These are phyloP conservation scores for Hemileccinum rubropunctum DNA, from an alignment of 768 basidiomycete species.

Conservation along the genomic window DNA sequence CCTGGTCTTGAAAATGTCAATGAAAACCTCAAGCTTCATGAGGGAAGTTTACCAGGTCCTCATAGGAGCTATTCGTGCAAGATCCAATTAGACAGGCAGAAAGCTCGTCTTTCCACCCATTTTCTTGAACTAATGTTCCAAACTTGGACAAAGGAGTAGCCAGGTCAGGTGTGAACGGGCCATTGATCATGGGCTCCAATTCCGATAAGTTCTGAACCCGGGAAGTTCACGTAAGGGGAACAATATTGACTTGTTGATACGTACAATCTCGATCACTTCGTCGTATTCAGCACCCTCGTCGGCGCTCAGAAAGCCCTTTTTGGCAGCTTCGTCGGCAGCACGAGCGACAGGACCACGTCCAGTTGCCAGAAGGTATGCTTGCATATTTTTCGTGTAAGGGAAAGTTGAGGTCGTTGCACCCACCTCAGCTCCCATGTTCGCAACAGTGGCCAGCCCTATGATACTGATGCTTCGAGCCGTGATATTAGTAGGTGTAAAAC, in stretches of 20 bases:
- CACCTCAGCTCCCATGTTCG: slow-evolving; percentile 99
- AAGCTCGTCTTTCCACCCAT: slow-evolving; percentile 92
- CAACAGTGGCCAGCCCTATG: slow-evolving; percentile 86
- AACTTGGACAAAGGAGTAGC: slow-evolving; percentile 93
- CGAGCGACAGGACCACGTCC: slow-evolving; percentile 81
- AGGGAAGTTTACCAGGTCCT: slow-evolving; percentile 69
- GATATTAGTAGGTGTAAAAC: neutral
- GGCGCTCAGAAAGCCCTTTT: slow-evolving; percentile 71
- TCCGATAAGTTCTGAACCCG: slow-evolving; percentile 72
- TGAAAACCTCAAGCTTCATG: neutral
- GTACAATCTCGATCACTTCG: slow-evolving; percentile 88
- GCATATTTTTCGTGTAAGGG: slow-evolving; percentile 92
- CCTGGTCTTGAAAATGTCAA: slow-evolving; percentile 57
- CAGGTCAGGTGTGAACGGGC: slow-evolving; percentile 96
- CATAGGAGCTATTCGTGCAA: slow-evolving; percentile 99
- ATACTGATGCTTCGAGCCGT: neutral
- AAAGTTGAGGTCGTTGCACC: slow-evolving; percentile 99
- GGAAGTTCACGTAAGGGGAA: neutral
- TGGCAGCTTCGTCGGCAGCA: slow-evolving; percentile 83
- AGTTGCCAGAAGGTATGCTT: slow-evolving; percentile 85
- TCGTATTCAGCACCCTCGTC: slow-evolving; percentile 93
- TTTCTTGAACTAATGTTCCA: slow-evolving; percentile 69
- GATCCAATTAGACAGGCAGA: slow-evolving; percentile 93
- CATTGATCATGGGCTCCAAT: slow-evolving; percentile 90
- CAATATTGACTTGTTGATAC: slow-evolving; percentile 22